Base-by-base conservation (phyloP, 345 rosid species). In the Sonneratia caseolaris region DNA sequence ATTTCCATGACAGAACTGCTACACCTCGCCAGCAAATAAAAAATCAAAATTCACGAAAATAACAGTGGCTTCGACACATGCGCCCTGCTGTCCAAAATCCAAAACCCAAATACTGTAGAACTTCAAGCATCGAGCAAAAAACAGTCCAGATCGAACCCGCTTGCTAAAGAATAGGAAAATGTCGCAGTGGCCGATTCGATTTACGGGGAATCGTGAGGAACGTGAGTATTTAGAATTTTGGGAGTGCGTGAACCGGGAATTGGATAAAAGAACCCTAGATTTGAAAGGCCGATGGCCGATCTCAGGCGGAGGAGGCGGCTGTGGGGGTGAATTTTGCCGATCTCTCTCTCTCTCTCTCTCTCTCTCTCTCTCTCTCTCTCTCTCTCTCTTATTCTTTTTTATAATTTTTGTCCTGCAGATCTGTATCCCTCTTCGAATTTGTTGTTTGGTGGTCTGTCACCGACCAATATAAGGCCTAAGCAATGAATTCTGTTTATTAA, bases 241-340 rank as follows among this genome's bases (percentile, higher is more conserved):
- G 32, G 37, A 37, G 7, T 6, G 7, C 22, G 35, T 32, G 1
- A 43, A 62, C 14, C 0, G 19, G 22, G 27, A 7, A 21, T 14
- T 19, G 1, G 12, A 15, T 42, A 37, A 37, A n/a, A 27, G 64
- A 37, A 48, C 45, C 64, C 51, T n/a, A 43, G 51, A 73, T 66
- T 51, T 51, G 11, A 27, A 47, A 42, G 66, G 18, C 43, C 55
- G 38, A 68, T 15, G 36, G 47, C 78, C 70, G 81, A 74, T 74
- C 78, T 37, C 68, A 53, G 53, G 70, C 75, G 68, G 56, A 69
- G 55, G 72, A 68, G 74, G 75, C 19, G 36, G 42, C 9, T 36
- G 73, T 40, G 48, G 32, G 18, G 42, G 5, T 9, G 21, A 19
- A 53, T 16, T 53, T 53, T 53, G 57, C 57, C 15, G 57, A 53